These are phyloP conservation scores for Ceratobasidium sp. DNA, from an alignment of 1,284 basidiomycete species.

Conservation along the genomic window DNA sequence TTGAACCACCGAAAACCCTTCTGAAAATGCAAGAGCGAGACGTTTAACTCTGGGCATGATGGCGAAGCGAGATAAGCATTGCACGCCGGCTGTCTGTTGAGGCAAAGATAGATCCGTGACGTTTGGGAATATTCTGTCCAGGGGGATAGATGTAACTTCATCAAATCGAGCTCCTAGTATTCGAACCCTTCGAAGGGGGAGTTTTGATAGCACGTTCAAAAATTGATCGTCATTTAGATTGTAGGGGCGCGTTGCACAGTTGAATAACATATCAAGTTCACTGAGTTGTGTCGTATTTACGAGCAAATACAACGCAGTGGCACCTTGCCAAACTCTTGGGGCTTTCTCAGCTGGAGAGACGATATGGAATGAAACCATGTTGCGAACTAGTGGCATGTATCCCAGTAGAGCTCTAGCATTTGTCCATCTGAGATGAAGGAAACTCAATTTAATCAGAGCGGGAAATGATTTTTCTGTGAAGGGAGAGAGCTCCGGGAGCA, in stretches of 20 bases:
- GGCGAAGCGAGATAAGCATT: no score
- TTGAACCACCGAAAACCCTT: no score
- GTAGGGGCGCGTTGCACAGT: neutral
- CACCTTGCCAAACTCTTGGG: neutral
- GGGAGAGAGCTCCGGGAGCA: neutral
- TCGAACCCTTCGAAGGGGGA: neutral
- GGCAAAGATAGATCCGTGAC: neutral
- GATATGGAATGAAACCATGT: neutral
- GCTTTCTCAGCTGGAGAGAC: neutral
- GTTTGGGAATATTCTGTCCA: neutral
- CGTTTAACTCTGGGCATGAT: no score
- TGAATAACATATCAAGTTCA: neutral
- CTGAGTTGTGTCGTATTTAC: neutral
- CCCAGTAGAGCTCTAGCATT: neutral
- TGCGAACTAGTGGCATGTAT: neutral
- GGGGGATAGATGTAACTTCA: neutral
- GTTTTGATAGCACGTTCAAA: neutral
- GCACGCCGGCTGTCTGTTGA: neutral
- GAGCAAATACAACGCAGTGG: neutral
- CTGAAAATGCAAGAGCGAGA: no score
- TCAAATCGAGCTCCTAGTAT: neutral
- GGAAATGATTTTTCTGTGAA: neutral
- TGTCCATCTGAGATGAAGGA: neutral
- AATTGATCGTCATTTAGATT: neutral
- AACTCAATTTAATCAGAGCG: neutral